Evolutionary conservation across 495 filamentous ascomycete species (phyloP), one percentile per base, ranked within the genome.

Genomic region (Penicillium turbatum): DNA sequence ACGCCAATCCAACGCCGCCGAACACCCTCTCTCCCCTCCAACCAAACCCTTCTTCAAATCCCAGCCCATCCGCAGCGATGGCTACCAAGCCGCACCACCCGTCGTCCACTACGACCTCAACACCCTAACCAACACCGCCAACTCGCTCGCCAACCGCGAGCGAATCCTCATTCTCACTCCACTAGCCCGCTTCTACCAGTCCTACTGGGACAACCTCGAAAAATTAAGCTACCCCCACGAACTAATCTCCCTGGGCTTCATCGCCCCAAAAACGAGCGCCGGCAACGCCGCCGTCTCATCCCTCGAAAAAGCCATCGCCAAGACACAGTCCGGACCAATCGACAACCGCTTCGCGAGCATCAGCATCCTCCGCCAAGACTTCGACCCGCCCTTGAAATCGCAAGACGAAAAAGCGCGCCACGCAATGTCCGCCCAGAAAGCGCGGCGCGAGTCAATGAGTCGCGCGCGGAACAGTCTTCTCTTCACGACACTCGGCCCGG

Each of bases 401-500:
- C 93, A 98, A 69, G 82, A 82, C 52, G 93, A 98, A 66, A 78
- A 83, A 31, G 92, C 96, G 63, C 80, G 93, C 19, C 93, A 98
- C 68, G 92, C 93, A 61, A 80, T 96, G 65, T 70, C 81, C 44
- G 90, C 93, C 58, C 93, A 98, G 69, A 96, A 93, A 67, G 76
- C 72, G 29, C 84, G 93, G 1, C 83, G 93, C 34, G 86, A 90
- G 42, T 87, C 89, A 12, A 98, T 98, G 93, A 83, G 87, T 54
- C 86, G 88, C 53, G 95, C 93, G 30, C 83, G 93, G 29, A 98
- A 98, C 62, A 92, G 88, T 39, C 79, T 98, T 19, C 77, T 98
- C 52, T 98, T 97, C 73, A 97, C 95, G n/a, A 97, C 92, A 0
- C 77, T 98, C 11, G 95, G 93, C 3, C 91, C 90, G n/a, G 79